These are phyloP conservation scores for Bathelium albidoporum DNA, from an alignment of 495 filamentous ascomycete genomes.

Conservation along the genomic window DNA sequence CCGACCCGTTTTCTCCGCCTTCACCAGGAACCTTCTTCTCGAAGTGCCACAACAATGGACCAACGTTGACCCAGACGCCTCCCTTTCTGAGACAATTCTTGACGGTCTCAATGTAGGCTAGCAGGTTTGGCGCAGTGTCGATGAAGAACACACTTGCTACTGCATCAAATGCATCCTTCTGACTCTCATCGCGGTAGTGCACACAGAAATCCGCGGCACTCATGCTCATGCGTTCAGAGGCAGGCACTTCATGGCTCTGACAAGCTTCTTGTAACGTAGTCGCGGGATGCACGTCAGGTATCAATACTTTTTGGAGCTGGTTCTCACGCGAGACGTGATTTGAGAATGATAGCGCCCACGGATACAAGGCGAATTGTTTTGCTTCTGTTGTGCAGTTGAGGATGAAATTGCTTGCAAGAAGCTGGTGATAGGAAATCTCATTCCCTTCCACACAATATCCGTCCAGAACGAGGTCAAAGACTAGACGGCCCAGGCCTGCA, in stretches of 20 bases:
- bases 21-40: constrained; percentile 44
- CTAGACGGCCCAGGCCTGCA: constrained; percentile 75
- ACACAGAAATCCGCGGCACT: constrained; percentile 72
- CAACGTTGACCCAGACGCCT: constrained; percentile 80
- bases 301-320: constrained; percentile 56
- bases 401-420: constrained; percentile 77
- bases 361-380: constrained; percentile 49
- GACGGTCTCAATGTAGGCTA: constrained; percentile 78
- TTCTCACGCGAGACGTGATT: constrained; percentile 62
- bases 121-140: constrained; percentile 87
- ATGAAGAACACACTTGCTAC: constrained; percentile 91
- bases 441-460: constrained; percentile 81
- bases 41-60: constrained; percentile 87
- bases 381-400: constrained; percentile 57
- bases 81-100: constrained; percentile 63
- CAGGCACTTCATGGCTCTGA: constrained; percentile 22
- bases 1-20: constrained; percentile 36
- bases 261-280: constrained; percentile 37
- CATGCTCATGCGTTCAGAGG: constrained; percentile 67
- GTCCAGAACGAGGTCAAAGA: constrained; percentile 69
- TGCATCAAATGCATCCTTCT: constrained; percentile 58
- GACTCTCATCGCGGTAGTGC: constrained; percentile 52
- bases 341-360: constrained; percentile 71
- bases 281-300: constrained; percentile 71
- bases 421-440: constrained; percentile 89